Evolutionary conservation across 208 protist genomes (phyloP).

Genomic region (Acanthamoeba triangularis): DNA sequence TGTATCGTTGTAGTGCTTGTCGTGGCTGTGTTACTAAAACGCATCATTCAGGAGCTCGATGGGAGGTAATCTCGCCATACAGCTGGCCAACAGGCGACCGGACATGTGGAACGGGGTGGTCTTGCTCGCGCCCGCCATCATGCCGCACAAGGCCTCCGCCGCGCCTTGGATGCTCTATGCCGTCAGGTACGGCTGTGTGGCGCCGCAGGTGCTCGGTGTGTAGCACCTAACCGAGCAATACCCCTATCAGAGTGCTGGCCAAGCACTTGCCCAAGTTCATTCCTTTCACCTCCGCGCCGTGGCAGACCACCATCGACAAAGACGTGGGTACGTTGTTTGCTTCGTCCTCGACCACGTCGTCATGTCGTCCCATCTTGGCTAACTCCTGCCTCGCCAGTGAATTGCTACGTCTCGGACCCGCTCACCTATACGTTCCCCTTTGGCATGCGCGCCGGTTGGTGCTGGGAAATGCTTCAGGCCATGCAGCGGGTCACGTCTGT

Average conservation of each 20-base stretch:
- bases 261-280: constrained; percentile 60
- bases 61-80: constrained; percentile 68
- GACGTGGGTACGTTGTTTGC: constrained; percentile 22
- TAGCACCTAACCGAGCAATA: not conserved
- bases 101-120: constrained; percentile 64
- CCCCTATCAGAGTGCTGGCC: not conserved
- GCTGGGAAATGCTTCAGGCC: constrained; percentile 34
- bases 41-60: constrained; percentile 17
- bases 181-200: not conserved
- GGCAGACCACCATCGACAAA: not conserved
- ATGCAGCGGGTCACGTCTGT: constrained; percentile 8
- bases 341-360: not conserved
- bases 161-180: not conserved
- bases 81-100: constrained; percentile 50
- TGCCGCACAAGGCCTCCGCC: constrained; percentile 30
- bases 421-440: constrained; percentile 15
- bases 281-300: not conserved
- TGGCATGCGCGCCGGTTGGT: constrained; percentile 12
- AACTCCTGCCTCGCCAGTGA: not conserved
- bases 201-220: not conserved
- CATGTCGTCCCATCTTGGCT: not conserved
- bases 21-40: not conserved
- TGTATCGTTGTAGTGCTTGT: too few relatives aligned
- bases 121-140: constrained; percentile 43
- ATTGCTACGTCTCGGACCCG: constrained; percentile 56